Evolutionary conservation across 306 rosid genomes (phyloP), one percentile per base, ranked within the genome.

Genomic region (Acacia acuminata): DNA sequence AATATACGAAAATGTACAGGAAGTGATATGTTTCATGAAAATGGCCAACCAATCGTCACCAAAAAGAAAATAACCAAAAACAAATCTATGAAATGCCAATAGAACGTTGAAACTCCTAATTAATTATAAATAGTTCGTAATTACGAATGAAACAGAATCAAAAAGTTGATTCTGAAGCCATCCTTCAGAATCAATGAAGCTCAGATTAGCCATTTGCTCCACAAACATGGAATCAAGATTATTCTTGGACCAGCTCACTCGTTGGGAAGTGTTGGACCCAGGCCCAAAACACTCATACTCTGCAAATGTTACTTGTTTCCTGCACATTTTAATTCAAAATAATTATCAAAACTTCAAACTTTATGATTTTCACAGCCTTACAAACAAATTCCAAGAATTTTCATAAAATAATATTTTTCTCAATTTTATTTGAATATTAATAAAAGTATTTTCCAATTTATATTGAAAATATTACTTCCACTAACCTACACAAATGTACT

Each of bases 271-370:
- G 58, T 80, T 42, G 0, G 97, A 74, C n/a, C 97, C 97, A 3
- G 86, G 77, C 25, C 98, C 98, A 9, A 10, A 84, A 81, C 92
- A 91, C 0, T 42, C 81, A 22, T 85, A 53, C 83, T 94, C 97
- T n/a, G 84, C 85, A 25, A 85, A 94, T n/a, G 89, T 87, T 55
- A 91, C 63, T 1, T 19, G 75, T 7, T 47, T 4, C 89, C 98
- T 94, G 84, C 13, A 44, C 34, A 36, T 36, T 36, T 36, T 36
- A 36, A 36, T 36, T 30, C 32, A 30, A 30, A 30, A 30, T 38
- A 76, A 20, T 55, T 12, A 15, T 15, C 34, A 15, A 73, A 78
- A n/a, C 19, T 69, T 32, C 34, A 24, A 40, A 48, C 32, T n/a
- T 10, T 10, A n/a, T 55, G 25, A 55, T 55, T 55, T 55, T 55